Evolutionary conservation across 2,329 filamentous ascomycete genomes (phyloP).

Genomic region (Tolypocladium sp.): DNA sequence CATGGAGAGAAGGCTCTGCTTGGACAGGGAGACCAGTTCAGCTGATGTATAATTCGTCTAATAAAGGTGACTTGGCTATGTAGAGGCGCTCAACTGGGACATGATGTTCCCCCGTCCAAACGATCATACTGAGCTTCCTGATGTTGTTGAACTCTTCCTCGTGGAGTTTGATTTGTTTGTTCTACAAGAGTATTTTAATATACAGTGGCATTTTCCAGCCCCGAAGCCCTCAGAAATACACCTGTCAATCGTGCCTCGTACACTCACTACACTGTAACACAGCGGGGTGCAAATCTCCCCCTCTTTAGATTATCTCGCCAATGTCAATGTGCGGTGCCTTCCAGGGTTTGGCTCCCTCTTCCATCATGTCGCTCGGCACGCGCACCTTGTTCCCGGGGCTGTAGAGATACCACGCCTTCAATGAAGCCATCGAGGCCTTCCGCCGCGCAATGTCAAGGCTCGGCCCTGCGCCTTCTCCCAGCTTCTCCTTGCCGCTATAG

Average conservation of each 20-base stretch:
- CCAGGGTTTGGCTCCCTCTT: conserved; percentile 52
- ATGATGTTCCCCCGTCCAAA: background rate
- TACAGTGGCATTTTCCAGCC: conserved; percentile 18
- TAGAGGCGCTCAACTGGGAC: background rate
- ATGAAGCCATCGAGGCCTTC: conserved; percentile 71
- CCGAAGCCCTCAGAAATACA: conserved; percentile 1
- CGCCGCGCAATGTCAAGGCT: conserved; percentile 69
- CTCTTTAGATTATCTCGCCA: conserved; percentile 53
- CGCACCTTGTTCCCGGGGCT: conserved; percentile 59
- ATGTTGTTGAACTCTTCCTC: background rate
- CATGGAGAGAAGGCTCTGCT: conserved; percentile 44
- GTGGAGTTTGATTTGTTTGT: conserved; percentile 12
- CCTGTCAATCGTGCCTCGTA: background rate
- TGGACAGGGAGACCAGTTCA: conserved; percentile 60
- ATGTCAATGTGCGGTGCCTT: conserved; percentile 60
- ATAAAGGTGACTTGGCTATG: background rate
- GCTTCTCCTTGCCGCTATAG: conserved; percentile 81
- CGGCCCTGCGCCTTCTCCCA: conserved; percentile 80
- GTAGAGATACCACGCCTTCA: conserved; percentile 97
- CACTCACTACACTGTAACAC: conserved; percentile 2
- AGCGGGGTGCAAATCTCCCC: background rate
- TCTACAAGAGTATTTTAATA: conserved; percentile 27
- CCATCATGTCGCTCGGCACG: conserved; percentile 62
- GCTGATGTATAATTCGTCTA: conserved; percentile 10
- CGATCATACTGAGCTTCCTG: background rate